Evolutionary conservation across 2,329 filamentous ascomycete species (phyloP), one percentile per base, ranked within the genome.

Genomic region (Mollisiaceae sp.): DNA sequence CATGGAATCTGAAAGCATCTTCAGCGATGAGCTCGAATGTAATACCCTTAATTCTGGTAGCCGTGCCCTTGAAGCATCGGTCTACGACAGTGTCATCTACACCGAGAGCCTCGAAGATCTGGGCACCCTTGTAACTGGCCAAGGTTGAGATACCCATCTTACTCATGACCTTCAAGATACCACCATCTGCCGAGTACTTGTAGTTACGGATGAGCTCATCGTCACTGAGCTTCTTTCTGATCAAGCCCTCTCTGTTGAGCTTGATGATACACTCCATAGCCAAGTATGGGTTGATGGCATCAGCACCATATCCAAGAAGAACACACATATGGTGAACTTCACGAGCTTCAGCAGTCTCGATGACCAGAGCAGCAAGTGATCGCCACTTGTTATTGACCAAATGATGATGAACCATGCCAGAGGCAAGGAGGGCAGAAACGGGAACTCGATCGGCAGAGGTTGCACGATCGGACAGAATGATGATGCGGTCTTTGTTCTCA

Each of bases 321-420:
- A 98, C 94, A 82, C 93, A 97, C 93, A 97, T 97, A 81, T 98
- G 94, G 79, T 98, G 94, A 8, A 98, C 94, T 80, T 98, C 94
- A 80, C 94, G 92, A 73, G 94, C 94, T 79, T 98, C 94, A 55
- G 91, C 94, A 69, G 94, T 97, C 83, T 98, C 94, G 39, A 97
- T 87, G 47, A 97, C 85, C 55, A 98, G 81, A 56, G 94, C 94
- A 71, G 88, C 92, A 79, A 94, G 87, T 14, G 94, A 94, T 78
- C 94, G 87, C 93, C 94, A 97, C 82, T 96, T 94, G 85, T 97
- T 97, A 79, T 90, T 91, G 68, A 97, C 93, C 71, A 98, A 84
- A 78, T 97, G 93, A 76, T 97, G 94, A 79, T 98, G 94, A 27
- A 97, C 91, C 85, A 97, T 92, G 76, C 93, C 93, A 62, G 93